Evolutionary conservation across 2,329 filamentous ascomycete species (phyloP), one percentile per base, ranked within the genome.

Genomic region (Diaporthe sp.): DNA sequence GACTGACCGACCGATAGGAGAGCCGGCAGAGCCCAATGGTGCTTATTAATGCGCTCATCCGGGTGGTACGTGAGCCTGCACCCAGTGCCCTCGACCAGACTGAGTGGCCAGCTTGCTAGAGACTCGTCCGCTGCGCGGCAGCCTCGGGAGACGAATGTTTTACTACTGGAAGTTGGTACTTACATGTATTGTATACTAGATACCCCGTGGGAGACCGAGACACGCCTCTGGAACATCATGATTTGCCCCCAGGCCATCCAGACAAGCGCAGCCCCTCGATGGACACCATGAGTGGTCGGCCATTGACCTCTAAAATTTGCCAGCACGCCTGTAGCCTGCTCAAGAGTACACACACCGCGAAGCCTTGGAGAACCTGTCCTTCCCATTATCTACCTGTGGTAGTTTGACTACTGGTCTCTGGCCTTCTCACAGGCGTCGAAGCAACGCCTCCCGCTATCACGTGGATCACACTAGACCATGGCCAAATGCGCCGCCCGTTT

Each of bases 321-420:
- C 49, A 39, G 19, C 49, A 13, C 28, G 9, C n/a, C 17, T 42
- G 19, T 1, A 10, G 44, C 7, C 53, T 19, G 65, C 22, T 19
- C 10, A 37, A 53, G 25, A 10, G 37, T 22, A 39, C 37, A n/a
- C 15, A 46, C 28, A 17, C 31, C 15, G 39, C 15, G 39, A 34
- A 13, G 39, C 53, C 31, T 73, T 61, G 57, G 42, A 61, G 31
- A 73, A 57, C 49, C 44, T 72, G 31, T 13, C 61, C 55, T 53
- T 58, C 73, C 42, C 17, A 65, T 75, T 75, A 51, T 53, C 69
- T 69, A 75, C 68, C 72, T 65, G 51, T 73, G 69, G 75, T 71
- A 75, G 61, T 49, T 49, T 67, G 72, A 73, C 62, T 65, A 68
- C 72, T 57, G 31, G 25, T 62, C 17, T 46, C 25, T 51, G 37